A percentile compares a stretch with the other conserved stretches of the same genome.
Conservation (phyloP, 495 filamentous ascomycete species). For the Clavariopsis aquatica region DNA sequence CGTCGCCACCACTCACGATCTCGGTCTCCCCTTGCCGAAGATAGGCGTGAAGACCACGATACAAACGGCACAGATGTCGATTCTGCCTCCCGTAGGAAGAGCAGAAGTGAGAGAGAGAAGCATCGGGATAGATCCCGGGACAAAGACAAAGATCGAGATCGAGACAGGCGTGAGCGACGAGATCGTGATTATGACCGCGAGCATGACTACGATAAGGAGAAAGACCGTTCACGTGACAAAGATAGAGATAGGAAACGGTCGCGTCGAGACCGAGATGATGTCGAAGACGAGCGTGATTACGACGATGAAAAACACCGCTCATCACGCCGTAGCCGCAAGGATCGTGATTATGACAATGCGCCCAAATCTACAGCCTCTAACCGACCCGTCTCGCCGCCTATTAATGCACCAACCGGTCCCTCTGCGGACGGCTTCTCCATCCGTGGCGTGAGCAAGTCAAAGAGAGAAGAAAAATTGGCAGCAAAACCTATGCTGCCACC, state of each 20-base stretch:
- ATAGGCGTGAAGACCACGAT: conserved; percentile 32
- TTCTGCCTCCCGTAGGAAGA: conserved; percentile 29
- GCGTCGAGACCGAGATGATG: conserved; percentile 52
- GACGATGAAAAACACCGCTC: conserved; percentile 44
- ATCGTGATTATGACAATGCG: conserved; percentile 26
- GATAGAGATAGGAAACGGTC: conserved; percentile 54
- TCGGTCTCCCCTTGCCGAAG: conserved; percentile 34
- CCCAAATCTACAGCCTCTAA: background rate
- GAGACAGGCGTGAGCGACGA: conserved; percentile 36
- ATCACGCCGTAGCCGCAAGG: conserved; percentile 47
- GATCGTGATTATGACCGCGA: conserved; percentile 50
- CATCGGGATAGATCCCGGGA: conserved; percentile 34
- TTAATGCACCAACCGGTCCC: conserved; percentile 48
- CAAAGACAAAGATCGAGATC: conserved; percentile 31
- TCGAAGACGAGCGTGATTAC: conserved; percentile 46
- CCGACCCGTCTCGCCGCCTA: conserved; percentile 26
- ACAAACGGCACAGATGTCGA: conserved; percentile 1
- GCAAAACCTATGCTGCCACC: conserved; percentile 29
- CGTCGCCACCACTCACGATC: conserved; percentile 50
- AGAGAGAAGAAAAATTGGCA: conserved; percentile 17
- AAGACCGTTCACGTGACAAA: conserved; percentile 51
- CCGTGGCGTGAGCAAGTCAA: conserved; percentile 38
- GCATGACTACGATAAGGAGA: conserved; percentile 40
- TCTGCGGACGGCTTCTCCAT: conserved; percentile 46
- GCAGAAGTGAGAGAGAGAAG: conserved; percentile 30